These are phyloP conservation scores for Aspergillus sp. DNA, from an alignment of 2,329 filamentous ascomycete genomes.

Conservation along the genomic window DNA sequence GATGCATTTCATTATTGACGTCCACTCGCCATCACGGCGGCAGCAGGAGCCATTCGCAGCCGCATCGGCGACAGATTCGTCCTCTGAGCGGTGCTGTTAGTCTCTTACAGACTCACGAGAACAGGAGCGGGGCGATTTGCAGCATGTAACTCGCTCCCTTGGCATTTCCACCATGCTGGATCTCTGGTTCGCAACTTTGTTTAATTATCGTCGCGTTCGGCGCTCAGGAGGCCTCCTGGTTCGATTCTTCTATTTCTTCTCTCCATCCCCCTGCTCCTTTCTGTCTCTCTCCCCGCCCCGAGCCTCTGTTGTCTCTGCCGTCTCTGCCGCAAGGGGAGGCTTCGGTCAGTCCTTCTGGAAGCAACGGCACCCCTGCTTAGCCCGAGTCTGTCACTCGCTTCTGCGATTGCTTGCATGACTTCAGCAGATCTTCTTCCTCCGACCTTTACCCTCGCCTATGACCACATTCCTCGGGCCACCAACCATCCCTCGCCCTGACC, in stretches of 20 bases:
- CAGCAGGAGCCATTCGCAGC: neutral
- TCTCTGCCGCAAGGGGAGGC: neutral
- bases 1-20: neutral
- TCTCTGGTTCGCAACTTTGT: neutral
- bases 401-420: slow-evolving; percentile 17
- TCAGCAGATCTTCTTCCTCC: slow-evolving; percentile 12
- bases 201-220: neutral
- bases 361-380: slow-evolving; percentile 10
- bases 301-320: neutral
- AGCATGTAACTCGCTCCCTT: neutral
- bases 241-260: neutral
- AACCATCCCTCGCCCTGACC: slow-evolving; percentile 15
- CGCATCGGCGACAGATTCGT: neutral
- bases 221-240: too few relatives aligned
- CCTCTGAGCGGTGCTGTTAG: neutral
- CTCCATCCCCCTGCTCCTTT: neutral
- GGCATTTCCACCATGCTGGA: slow-evolving; percentile 8
- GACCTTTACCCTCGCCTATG: slow-evolving; percentile 5
- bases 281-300: neutral
- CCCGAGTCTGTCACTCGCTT: neutral
- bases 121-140: slow-evolving; percentile 6
- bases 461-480: slow-evolving; percentile 7
- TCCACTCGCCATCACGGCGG: too few relatives aligned
- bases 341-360: slow-evolving; percentile 7
- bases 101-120: neutral